Conservation (phyloP, 306 rosid species). For the Dicorynia guianensis region DNA sequence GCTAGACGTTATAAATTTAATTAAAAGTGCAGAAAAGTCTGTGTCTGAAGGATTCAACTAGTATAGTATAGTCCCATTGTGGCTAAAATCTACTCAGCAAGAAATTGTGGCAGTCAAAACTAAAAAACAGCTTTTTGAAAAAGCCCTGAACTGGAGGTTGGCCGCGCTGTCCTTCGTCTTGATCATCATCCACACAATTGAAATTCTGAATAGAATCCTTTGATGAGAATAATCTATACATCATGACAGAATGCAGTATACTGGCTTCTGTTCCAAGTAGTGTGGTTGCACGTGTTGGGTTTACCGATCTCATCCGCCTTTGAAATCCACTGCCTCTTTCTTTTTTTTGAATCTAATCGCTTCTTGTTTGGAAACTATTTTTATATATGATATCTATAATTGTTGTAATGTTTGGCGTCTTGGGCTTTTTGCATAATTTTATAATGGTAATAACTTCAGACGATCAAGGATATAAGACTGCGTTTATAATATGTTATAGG, state of each 20-base stretch:
- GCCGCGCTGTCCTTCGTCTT: conserved; percentile 41
- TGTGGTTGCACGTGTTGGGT: conserved; percentile 53
- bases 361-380: conserved; percentile 57
- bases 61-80: neutral
- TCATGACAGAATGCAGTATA: conserved; percentile 46
- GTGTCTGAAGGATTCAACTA: neutral
- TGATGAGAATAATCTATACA: conserved; percentile 8
- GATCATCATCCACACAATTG: conserved; percentile 23
- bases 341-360: conserved; percentile 29
- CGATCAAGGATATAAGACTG: conserved; percentile 19
- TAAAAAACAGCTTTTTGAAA: conserved; percentile 20
- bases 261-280: conserved; percentile 44
- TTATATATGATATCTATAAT: conserved; percentile 38
- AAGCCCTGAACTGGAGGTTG: conserved; percentile 24
- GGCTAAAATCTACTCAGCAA: neutral
- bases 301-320: conserved; percentile 41
- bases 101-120: conserved; percentile 33
- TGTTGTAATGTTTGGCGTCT: conserved; percentile 24
- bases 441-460: conserved; percentile 35
- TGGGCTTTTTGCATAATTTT: conserved; percentile 35
- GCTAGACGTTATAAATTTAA: neutral
- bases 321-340: conserved; percentile 30
- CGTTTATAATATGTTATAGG: conserved; percentile 29
- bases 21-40: conserved; percentile 19
- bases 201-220: conserved; percentile 49